These are phyloP conservation scores for Usnea hakonensis DNA, from an alignment of 495 filamentous ascomycete species.

Conservation along the genomic window DNA sequence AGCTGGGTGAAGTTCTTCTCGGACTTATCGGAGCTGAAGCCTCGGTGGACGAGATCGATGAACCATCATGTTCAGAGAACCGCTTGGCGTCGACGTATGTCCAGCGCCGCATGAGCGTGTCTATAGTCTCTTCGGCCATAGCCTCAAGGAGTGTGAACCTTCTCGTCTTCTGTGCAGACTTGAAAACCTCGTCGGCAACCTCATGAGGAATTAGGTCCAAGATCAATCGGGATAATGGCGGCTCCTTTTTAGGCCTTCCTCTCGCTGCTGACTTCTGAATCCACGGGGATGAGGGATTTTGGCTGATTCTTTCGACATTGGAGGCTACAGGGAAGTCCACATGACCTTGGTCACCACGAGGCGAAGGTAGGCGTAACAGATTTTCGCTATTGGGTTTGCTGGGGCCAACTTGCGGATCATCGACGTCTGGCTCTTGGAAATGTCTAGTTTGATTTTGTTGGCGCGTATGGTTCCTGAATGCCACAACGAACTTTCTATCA, in stretches of 20 bases:
- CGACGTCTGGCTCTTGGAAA: neutral
- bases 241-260: neutral
- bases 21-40: neutral
- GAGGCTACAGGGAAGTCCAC: neutral
- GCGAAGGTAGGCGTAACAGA: neutral
- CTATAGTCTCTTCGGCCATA: neutral
- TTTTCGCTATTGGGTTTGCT: neutral
- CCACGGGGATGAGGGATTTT: neutral
- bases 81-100: neutral
- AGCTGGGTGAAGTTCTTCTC: too few relatives aligned
- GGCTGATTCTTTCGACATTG: neutral
- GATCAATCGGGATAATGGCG: neutral
- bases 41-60: neutral
- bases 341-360: neutral
- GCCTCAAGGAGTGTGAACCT: neutral
- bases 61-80: neutral
- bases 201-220: neutral
- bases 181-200: neutral
- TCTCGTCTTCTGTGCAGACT: neutral
- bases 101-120: neutral
- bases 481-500: neutral
- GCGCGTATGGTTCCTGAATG: neutral
- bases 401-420: neutral
- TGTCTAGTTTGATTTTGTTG: neutral
- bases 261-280: neutral